These are phyloP conservation scores for Fusarium marasasianum DNA, from an alignment of 2,329 filamentous ascomycete genomes.

Conservation along the genomic window DNA sequence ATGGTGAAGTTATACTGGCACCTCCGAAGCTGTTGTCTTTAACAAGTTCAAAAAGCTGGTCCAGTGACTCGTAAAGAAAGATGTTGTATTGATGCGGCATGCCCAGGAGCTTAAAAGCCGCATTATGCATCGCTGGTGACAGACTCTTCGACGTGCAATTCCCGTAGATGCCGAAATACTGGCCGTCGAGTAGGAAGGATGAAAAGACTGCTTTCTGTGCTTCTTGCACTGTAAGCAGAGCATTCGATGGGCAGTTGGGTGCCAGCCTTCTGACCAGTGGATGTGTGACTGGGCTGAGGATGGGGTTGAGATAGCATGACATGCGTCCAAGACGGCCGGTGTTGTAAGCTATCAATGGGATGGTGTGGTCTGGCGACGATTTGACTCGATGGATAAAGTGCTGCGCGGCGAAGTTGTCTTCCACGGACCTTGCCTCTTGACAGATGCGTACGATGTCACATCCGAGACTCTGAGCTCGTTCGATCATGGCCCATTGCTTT, in stretches of 20 bases:
- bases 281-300: conserved; percentile 6
- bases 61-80: not conserved
- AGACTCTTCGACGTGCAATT: not conserved
- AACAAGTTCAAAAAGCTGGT: not conserved
- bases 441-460: not conserved
- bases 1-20: not conserved
- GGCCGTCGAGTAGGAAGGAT: not conserved
- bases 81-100: conserved; percentile 6
- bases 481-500: not conserved
- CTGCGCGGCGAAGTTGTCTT: not conserved
- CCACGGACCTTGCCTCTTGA: not conserved
- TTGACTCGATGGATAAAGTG: not conserved
- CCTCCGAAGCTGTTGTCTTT: not conserved
- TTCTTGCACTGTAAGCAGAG: not conserved
- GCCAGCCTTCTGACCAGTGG: not conserved
- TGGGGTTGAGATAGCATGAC: not conserved
- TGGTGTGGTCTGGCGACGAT: not conserved
- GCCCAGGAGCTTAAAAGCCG: not conserved
- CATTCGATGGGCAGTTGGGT: not conserved
- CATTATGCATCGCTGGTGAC: conserved; percentile 1
- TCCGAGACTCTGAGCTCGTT: not conserved
- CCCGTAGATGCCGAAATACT: conserved; percentile 3
- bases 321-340: not conserved
- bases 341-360: not conserved
- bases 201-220: not conserved